Base-by-base conservation (phyloP, 129 eudicot genomes). In the Dittrichia graveolens region DNA sequence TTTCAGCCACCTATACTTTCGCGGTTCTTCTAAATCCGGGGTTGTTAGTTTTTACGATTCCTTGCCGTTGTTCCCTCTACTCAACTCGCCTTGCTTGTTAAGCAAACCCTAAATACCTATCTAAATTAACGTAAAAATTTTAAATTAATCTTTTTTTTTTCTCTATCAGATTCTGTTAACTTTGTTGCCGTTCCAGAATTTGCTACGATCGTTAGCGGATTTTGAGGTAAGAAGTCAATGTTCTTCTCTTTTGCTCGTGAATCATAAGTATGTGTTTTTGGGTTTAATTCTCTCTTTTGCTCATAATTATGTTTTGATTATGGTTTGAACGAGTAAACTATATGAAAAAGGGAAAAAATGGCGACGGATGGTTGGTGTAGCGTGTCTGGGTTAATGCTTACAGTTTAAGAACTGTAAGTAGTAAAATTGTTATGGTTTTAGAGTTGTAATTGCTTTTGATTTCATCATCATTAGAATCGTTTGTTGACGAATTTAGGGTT, bases 401-500 rank as follows among this genome's bases (percentile, higher is more conserved):
- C 31, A 56, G 31, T 72, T 34, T 14, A 44, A 5, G 6, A 47
- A 34, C 13, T 18, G 43, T 58, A 44, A 12, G 49, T 5, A 35
- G 43, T 61, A 41, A 12, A 18, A 37, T 49, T 67, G 35, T 49
- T 6, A 35, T 39, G 18, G 54, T 49, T 69, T 24, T 52, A 50
- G 6, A 10, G 39, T 34, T 35, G 31, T 12, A 24, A 48, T 34
- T 11, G 4, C 8, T 45, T 2, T 10, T 31, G 2, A 40, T 50
- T 63, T 10, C n/a, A 63, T 50, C 2, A 14, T 75, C 16, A 19
- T 44, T 31, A 6, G 61, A 63, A 9, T 73, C 4, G 11, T 16
- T 53, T 75, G 10, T 41, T 40, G 63, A 49, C n/a, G 63, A n/a
- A 53, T 65, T 42, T 75, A 65, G 57, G 79, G 67, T 75, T 43